Percentiles rank a stretch among this genome's conserved stretches.
Conservation (phyloP, 108 stramenopile genomes). For the Parmales sp. region DNA sequence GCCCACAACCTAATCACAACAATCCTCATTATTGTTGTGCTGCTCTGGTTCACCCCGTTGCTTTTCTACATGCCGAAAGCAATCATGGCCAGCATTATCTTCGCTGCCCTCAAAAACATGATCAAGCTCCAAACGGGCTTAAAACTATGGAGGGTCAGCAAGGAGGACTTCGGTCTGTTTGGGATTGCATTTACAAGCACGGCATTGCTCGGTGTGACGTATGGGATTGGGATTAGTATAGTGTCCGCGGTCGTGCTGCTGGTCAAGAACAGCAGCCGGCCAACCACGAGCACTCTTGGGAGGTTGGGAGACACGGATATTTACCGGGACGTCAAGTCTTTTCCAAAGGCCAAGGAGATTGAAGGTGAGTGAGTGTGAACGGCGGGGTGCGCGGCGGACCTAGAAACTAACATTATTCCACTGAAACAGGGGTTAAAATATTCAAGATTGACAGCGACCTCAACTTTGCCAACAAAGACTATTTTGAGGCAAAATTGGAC, state of each 20-base stretch:
- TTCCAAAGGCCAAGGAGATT: constrained; percentile 28
- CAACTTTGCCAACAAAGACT: constrained; percentile 33
- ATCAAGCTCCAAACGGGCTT: constrained; percentile 23
- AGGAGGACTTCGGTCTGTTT: constrained; percentile 28
- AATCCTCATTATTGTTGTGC: constrained; percentile 43
- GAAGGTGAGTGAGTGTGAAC: too few species aligned
- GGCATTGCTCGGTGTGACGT: constrained; percentile 17
- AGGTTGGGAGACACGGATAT: constrained; percentile 23
- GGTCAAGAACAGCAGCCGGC: not conserved
- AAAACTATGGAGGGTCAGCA: constrained; percentile 22
- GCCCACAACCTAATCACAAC: constrained; percentile 53
- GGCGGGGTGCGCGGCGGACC: too few species aligned
- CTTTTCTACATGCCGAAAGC: constrained; percentile 57
- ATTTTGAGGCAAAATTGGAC: constrained; percentile 16
- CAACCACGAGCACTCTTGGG: constrained; percentile 14
- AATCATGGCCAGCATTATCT: constrained; percentile 18
- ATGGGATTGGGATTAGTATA: constrained; percentile 24
- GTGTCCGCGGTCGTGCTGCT: constrained; percentile 1
- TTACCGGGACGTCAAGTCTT: constrained; percentile 27
- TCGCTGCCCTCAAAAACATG: constrained; percentile 28
- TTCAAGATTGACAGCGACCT: constrained; percentile 30
- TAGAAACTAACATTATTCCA: too few species aligned
- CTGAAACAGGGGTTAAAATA: constrained; percentile 26
- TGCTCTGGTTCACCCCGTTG: constrained; percentile 59
- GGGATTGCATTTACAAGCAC: constrained; percentile 21